Percentiles rank a stretch among this genome's conserved stretches.
Evolutionary conservation across 345 rosid species (phyloP).

Genomic region (Dovyalis caffra): DNA sequence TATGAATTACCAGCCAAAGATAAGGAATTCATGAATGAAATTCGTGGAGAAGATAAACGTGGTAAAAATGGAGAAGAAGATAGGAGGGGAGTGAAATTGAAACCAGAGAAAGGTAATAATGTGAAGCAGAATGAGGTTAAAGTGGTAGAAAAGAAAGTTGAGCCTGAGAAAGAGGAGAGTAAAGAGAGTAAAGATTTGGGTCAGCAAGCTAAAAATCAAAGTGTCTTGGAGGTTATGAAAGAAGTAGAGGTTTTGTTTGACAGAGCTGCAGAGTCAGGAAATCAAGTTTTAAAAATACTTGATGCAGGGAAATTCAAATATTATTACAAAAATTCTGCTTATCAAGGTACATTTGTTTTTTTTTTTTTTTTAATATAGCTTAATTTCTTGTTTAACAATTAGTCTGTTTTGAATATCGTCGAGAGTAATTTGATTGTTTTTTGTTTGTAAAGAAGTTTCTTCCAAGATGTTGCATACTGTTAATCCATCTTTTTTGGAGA

Average conservation of each 20-base stretch:
- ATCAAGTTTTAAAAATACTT: conserved; percentile 34
- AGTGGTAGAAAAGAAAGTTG: conserved; percentile 13
- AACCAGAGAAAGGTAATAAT: background rate
- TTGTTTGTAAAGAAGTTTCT: conserved; percentile 24
- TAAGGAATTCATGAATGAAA: conserved; percentile 2
- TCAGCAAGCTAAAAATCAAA: conserved; percentile 23
- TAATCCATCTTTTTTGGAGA: conserved; percentile 20
- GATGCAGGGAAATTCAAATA: conserved; percentile 44
- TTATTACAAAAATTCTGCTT: conserved; percentile 23
- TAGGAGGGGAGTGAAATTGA: background rate
- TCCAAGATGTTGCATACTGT: conserved; percentile 36
- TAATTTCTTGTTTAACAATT: background rate
- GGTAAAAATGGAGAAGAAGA: conserved; percentile 1
- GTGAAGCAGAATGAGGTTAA: background rate
- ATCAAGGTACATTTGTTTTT: conserved; percentile 21
- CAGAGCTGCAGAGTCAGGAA: conserved; percentile 46
- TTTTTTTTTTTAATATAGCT: conserved; percentile 4
- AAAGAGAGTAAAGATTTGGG: conserved; percentile 9
- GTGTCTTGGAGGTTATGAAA: conserved; percentile 25
- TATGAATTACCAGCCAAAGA: conserved; percentile 28
- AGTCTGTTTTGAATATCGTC: background rate
- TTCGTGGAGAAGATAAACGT: conserved; percentile 1
- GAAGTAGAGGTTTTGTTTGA: conserved; percentile 37
- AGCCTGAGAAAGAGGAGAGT: conserved; percentile 16
- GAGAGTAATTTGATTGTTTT: background rate